Conservation (phyloP, 441 rosid genomes). For the Erodium chrysanthum region DNA sequence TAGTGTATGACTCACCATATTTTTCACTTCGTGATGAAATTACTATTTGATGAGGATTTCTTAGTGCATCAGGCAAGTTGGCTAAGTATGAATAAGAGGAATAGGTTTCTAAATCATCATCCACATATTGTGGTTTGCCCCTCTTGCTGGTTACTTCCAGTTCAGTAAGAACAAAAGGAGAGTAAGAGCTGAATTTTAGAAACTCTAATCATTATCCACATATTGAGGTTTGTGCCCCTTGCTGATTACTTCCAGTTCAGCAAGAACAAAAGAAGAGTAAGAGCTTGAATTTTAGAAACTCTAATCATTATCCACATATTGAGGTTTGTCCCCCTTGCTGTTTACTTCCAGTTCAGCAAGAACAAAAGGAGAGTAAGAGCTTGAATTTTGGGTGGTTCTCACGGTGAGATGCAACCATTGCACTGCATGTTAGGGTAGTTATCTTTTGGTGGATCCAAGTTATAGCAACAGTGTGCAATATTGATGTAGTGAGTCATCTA, state of each 20-base stretch:
- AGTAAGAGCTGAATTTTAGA: neutral
- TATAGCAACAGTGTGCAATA: neutral
- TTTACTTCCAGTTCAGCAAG: neutral
- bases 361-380: neutral
- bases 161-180: neutral
- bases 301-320: neutral
- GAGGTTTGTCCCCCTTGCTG: neutral
- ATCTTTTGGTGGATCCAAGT: neutral
- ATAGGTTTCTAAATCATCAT: neutral
- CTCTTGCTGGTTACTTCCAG: neutral
- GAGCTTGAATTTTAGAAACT: neutral
- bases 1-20: neutral
- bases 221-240: neutral
- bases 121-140: neutral
- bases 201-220: neutral
- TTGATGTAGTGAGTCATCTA: neutral
- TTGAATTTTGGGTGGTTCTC: neutral
- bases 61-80: neutral
- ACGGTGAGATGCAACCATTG: neutral
- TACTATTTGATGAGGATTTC: neutral
- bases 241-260: neutral
- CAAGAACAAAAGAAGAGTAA: neutral
- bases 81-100: neutral
- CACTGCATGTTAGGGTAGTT: neutral
- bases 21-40: neutral